Percentiles rank a stretch among this genome's conserved stretches.
Evolutionary conservation across 2,329 filamentous ascomycete genomes (phyloP).

Genomic region (Monilinia vaccinii-corymbosi): DNA sequence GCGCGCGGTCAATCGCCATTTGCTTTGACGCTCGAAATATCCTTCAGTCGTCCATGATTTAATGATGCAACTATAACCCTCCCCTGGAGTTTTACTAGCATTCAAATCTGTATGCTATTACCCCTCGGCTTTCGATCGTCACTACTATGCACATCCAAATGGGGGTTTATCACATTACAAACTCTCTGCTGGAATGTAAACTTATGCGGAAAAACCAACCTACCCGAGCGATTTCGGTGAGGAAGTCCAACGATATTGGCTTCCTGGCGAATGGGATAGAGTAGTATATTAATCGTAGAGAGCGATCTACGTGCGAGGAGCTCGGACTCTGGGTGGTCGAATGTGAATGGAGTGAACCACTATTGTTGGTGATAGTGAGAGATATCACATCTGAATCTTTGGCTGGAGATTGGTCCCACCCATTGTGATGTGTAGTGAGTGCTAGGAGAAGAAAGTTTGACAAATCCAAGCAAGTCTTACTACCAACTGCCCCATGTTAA

Average conservation of each 20-base stretch:
- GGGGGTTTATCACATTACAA: too few species aligned
- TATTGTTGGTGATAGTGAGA: too few species aligned
- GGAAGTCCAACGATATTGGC: too few species aligned
- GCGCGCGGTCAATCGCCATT: neutral
- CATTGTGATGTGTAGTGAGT: too few species aligned
- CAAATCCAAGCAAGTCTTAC: neutral
- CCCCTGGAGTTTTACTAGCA: neutral
- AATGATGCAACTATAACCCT: too few species aligned
- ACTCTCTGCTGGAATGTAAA: neutral
- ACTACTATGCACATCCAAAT: neutral
- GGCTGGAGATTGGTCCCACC: neutral
- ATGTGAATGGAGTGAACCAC: neutral
- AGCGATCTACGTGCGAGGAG: neutral
- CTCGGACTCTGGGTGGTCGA: too few species aligned
- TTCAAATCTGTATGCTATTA: too few species aligned
- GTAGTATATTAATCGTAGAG: neutral
- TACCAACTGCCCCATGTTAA: neutral
- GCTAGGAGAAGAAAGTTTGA: neutral
- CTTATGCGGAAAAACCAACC: neutral
- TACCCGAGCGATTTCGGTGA: neutral
- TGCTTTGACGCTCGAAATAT: neutral
- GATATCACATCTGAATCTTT: neutral
- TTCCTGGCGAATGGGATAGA: neutral
- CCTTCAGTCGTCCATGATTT: neutral
- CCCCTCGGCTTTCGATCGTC: neutral